These are phyloP conservation scores for Lunasporangiospora selenospora DNA, from an alignment of 192 early-diverging fungal species.

Conservation along the genomic window DNA sequence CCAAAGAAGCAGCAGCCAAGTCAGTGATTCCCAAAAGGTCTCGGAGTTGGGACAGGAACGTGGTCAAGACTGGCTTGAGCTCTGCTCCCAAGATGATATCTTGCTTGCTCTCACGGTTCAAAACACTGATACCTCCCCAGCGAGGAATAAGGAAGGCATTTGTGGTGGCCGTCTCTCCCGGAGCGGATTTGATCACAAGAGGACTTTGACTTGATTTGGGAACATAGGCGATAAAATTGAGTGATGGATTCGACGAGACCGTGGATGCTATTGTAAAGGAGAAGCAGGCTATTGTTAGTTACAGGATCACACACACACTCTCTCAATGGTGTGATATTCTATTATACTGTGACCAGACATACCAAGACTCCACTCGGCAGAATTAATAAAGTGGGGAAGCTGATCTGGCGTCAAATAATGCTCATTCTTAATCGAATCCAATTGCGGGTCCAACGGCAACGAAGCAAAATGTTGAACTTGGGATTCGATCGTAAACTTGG, in stretches of 20 bases:
- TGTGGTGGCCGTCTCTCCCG: conserved; percentile 50
- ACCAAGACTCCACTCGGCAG: conserved; percentile 96
- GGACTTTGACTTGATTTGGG: conserved; percentile 74
- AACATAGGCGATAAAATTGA: conserved; percentile 93
- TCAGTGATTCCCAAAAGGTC: conserved; percentile 82
- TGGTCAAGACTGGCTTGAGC: conserved; percentile 76
- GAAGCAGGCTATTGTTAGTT: background rate
- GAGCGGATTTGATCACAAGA: conserved; percentile 65
- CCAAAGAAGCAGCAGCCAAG: conserved; percentile 7
- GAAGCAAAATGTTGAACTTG: conserved; percentile 88
- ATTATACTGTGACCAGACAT: background rate
- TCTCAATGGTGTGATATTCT: background rate
- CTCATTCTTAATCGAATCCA: conserved; percentile 37
- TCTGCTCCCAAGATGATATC: conserved; percentile 54
- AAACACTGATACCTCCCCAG: conserved; percentile 92
- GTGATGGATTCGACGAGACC: conserved; percentile 77
- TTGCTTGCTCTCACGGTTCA: conserved; percentile 60
- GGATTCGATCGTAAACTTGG: conserved; percentile 79
- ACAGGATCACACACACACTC: background rate
- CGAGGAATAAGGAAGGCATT: conserved; percentile 93
- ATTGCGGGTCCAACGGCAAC: conserved; percentile 71
- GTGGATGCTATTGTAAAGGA: conserved; percentile 69
- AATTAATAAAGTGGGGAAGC: conserved; percentile 93
- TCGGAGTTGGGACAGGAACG: conserved; percentile 85
- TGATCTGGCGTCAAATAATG: conserved; percentile 69